Conservation (phyloP, 768 basidiomycete species). For the Suillus weaverae region DNA sequence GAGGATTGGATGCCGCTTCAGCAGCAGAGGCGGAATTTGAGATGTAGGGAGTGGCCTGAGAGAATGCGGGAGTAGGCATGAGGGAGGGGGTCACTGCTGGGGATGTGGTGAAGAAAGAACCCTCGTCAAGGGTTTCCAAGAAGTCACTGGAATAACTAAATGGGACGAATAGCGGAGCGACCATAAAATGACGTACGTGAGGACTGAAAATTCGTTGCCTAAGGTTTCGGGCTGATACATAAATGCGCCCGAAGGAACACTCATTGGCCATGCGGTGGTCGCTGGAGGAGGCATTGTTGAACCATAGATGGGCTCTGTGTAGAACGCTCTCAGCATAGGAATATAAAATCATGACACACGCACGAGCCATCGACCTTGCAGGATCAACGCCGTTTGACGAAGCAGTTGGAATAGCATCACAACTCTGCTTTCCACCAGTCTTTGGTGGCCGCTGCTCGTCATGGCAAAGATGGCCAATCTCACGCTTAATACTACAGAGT, state of each 20-base stretch:
- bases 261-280: constrained; percentile 55
- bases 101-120: constrained; percentile 71
- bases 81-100: constrained; percentile 52
- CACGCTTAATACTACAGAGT: constrained; percentile 88
- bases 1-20: constrained; percentile 22
- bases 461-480: constrained; percentile 93
- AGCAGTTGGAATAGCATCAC: constrained; percentile 19
- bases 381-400: constrained; percentile 32
- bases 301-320: constrained; percentile 25
- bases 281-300: constrained; percentile 25
- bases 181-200: constrained; percentile 54
- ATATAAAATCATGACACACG: constrained; percentile 1
- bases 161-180: neutral
- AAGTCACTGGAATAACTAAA: constrained; percentile 61
- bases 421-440: constrained; percentile 42
- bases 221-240: constrained; percentile 72
- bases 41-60: constrained; percentile 19
- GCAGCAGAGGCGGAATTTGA: constrained; percentile 16
- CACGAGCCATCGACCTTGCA: constrained; percentile 32
- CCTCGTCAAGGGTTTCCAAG: constrained; percentile 84
- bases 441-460: constrained; percentile 71
- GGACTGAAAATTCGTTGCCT: constrained; percentile 80
- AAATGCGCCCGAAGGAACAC: constrained; percentile 49
- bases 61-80: constrained; percentile 41
- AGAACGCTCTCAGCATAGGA: neutral